Percentiles rank a stretch among this genome's conserved stretches.
phyloP scores from a whole-genome alignment of 495 filamentous ascomycete species.

The Aspergillus indologenus region DNA sequence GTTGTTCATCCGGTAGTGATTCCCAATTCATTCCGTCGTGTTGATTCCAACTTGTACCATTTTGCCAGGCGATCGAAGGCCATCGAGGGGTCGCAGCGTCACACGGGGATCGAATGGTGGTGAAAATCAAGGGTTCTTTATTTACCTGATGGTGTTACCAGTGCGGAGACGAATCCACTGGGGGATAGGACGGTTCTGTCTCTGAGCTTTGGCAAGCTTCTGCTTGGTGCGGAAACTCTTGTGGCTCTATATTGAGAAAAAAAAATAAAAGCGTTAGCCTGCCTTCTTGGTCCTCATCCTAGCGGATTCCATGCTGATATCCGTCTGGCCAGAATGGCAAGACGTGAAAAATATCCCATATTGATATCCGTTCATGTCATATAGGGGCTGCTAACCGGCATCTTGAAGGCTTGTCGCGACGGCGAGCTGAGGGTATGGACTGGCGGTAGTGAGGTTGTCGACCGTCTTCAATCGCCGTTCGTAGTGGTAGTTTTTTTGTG shows the following conservation, averaged over 20 bases:
- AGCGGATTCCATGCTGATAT: not conserved
- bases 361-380: not conserved
- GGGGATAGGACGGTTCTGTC: slow-evolving; percentile 98
- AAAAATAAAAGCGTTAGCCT: slow-evolving; percentile 22
- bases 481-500: slow-evolving; percentile 43
- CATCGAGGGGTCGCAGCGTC: not conserved
- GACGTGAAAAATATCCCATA: not conserved
- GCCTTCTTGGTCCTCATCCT: slow-evolving; percentile 2
- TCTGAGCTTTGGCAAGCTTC: slow-evolving; percentile 99
- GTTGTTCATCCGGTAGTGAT: not conserved
- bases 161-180: slow-evolving; percentile 99
- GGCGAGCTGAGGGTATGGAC: slow-evolving; percentile 43
- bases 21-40: not conserved
- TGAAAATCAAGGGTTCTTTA: slow-evolving; percentile 11
- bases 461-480: slow-evolving; percentile 30
- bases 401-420: slow-evolving; percentile 65
- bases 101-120: slow-evolving; percentile 9
- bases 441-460: slow-evolving; percentile 41
- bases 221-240: slow-evolving; percentile 99
- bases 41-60: not conserved
- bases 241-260: slow-evolving; percentile 65
- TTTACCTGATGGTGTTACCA: slow-evolving; percentile 97
- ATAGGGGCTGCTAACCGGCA: slow-evolving; percentile 64
- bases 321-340: not conserved
- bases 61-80: not conserved